Evolutionary conservation across 2,329 filamentous ascomycete species (phyloP), one percentile per base, ranked within the genome.

Genomic region (Coleophoma crateriformis): DNA sequence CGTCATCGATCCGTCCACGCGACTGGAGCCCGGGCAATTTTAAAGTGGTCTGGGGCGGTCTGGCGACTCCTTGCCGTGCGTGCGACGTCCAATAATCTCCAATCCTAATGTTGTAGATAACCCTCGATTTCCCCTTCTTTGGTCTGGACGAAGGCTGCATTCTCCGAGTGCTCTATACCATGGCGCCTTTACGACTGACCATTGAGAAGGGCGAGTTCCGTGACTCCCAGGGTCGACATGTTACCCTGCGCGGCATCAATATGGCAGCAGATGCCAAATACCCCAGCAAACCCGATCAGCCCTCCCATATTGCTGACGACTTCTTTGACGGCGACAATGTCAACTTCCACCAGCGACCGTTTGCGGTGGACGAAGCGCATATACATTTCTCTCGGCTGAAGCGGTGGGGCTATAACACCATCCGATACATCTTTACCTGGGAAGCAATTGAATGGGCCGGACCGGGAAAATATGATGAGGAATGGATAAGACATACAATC

Each of bases 401-500:
- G 61, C 85, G 87, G 61, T 96, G 86, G 75, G 94, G 94, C 13
- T 99, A 95, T 76, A 99, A 97, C 68, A 91, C 89, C 0, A 91
- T 99, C 58, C 82, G 94, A 64, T 99, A 99, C 68, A 76, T 99
- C 59, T 99, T 97, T 66, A 97, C 94, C 0, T 99, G 94, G 94
- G 94, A 99, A 69, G 92, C 94, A n/a, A 87, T 99, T 65, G 94
- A 99, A 70, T 87, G 94, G 51, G 84, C 84, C 1, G 92, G 92
- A 0, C 94, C 95, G 0, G 90, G 91, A 1, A 84, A 81, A 62
- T 99, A 97, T 67, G 95, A 99, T 61, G 90, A 99, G 64, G 85
- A 88, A 54, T 99, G 88, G 79, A 91, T 97, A 57, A 78, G 88
- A 57, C 90, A 95, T 66, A 99, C 94, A 1, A 90, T 99, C 57